Conservation (phyloP, 2,329 filamentous ascomycete genomes). For the Penicillium corylophilum region DNA sequence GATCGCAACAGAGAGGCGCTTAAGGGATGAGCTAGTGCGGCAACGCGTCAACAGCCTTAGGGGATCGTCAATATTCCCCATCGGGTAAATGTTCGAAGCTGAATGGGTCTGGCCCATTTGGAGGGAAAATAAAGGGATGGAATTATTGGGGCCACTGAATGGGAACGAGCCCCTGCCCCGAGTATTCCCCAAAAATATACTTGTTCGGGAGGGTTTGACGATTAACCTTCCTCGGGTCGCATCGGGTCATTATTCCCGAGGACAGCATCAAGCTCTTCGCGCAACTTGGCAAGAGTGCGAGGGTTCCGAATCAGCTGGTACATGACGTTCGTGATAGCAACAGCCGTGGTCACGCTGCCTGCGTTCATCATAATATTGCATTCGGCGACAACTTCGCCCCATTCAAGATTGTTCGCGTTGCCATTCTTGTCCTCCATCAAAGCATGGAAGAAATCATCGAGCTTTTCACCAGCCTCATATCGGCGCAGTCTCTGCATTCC, state of each 20-base stretch:
- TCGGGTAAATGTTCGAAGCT: no score
- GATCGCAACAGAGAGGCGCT: no score
- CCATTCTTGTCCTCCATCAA: conserved; percentile 55
- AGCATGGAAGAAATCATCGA: conserved; percentile 59
- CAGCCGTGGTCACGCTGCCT: conserved; percentile 53
- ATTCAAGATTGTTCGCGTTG: conserved; percentile 50
- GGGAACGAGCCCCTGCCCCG: no score
- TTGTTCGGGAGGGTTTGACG: no score
- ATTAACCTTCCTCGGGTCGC: no score
- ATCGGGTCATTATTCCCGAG: conserved; percentile 36
- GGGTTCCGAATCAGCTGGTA: conserved; percentile 55
- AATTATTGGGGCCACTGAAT: no score
- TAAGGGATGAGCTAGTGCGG: no score
- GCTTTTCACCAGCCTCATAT: conserved; percentile 51
- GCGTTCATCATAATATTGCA: conserved; percentile 49
- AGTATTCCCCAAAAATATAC: no score
- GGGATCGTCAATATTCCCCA: no score
- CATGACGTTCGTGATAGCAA: conserved; percentile 55
- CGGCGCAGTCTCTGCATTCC: conserved; percentile 35
- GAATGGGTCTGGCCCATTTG: no score
- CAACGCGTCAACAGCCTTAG: no score
- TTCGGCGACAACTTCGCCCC: conserved; percentile 60
- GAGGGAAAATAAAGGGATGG: no score
- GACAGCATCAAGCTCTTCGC: conserved; percentile 49
- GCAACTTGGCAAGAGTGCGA: conserved; percentile 38